Evolutionary conservation across 1,284 basidiomycete genomes (phyloP).

Genomic region (Coniophora puteana): DNA sequence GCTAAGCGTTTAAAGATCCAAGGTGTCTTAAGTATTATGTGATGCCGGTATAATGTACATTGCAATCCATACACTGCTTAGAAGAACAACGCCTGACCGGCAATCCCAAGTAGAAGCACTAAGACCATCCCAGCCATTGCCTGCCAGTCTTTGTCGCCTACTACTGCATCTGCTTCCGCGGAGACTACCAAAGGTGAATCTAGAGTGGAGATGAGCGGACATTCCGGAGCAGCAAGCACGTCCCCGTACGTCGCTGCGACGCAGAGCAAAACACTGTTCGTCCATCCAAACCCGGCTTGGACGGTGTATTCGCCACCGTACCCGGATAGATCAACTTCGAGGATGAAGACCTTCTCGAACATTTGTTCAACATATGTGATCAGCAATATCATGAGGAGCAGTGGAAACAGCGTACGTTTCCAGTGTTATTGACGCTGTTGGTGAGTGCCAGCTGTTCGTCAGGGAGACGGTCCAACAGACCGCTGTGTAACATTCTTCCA

Average conservation of each 20-base stretch:
- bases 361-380: constrained; percentile 45
- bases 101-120: too few relatives aligned
- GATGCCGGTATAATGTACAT: too few relatives aligned
- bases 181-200: too few relatives aligned
- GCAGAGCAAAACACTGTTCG: constrained; percentile 82
- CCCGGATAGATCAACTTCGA: constrained; percentile 82
- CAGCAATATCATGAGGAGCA: constrained; percentile 10
- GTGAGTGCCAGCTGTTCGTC: constrained; percentile 74
- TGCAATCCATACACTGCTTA: too few relatives aligned
- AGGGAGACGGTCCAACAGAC: constrained; percentile 65
- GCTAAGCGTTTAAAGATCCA: too few relatives aligned
- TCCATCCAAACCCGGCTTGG: constrained; percentile 87
- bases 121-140: too few relatives aligned
- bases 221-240: constrained; percentile 59
- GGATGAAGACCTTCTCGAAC: constrained; percentile 84
- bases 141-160: too few relatives aligned
- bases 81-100: too few relatives aligned
- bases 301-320: constrained; percentile 85
- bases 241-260: constrained; percentile 68
- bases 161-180: too few relatives aligned
- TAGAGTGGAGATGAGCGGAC: too few relatives aligned
- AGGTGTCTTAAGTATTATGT: too few relatives aligned
- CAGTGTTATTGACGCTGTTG: constrained; percentile 61
- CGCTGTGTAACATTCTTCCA: constrained; percentile 78
- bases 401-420: constrained; percentile 51